Evolutionary conservation across 2,329 filamentous ascomycete species (phyloP), one percentile per base, ranked within the genome.

Genomic region (Penicillium sp.): DNA sequence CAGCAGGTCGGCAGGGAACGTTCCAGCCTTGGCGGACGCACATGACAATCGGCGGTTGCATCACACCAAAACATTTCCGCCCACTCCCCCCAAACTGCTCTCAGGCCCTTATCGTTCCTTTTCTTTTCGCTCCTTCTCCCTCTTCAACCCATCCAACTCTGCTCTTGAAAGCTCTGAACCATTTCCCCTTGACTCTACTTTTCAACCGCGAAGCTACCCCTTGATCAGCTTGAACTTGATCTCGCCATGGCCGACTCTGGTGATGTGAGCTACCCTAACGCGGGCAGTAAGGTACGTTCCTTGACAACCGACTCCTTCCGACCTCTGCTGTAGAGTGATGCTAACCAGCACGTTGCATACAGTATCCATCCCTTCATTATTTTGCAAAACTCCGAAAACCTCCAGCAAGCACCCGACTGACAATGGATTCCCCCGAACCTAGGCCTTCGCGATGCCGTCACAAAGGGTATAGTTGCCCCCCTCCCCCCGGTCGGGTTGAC

Each of bases 221-320:
- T 24, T n/a, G 36, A 7, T 46, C 40, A 46, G 41, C 43, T 55
- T 51, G 33, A 51, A 24, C 58, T 54, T 58, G 53, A 46, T 58
- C 61, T 62, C 66, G 55, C 59, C 54, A 76, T 75, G 73, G 72
- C 73, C 62, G 69, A 72, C 60, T 61, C 69, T 60, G 69, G 69
- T 66, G 69, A 74, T 61, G 73, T 77, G 67, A 73, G 65, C 67
- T 77, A 77, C 60, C 75, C 73, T 53, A 69, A 75, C 62, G 69
- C 76, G 61, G 69, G 69, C 64, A 72, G 77, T 78, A 71, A 77
- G 75, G 75, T 77, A 70, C 47, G 61, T 53, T 22, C 44, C 50
- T 14, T 49, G 52, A 43, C 35, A 55, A 51, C 46, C 54, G 47
- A 51, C 39, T 58, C 59, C 54, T 56, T 50, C 53, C 55, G 53